Evolutionary conservation across 2,329 filamentous ascomycete genomes (phyloP), one percentile per base, ranked within the genome.

Genomic region (Tolypocladium tundrense): DNA sequence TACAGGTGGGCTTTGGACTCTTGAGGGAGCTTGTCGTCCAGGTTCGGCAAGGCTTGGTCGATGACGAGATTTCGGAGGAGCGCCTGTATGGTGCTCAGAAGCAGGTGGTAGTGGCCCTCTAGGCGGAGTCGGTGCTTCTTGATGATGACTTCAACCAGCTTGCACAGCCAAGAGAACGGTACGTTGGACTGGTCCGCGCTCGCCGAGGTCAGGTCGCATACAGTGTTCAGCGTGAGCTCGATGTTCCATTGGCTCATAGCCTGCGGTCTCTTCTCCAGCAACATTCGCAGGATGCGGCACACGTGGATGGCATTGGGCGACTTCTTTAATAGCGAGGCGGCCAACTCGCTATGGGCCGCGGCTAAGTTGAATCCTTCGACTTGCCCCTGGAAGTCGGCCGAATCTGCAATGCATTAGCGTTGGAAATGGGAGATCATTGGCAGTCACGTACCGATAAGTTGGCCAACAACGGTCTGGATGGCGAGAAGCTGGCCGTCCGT

Each of bases 51-150:
- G 62, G 60, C 35, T 58, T 70, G 66, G n/a, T 63, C 62, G 2
- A 72, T 64, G 40, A 86, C 72, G 21, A 87, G 76, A 41, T 76
- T 75, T 27, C 72, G 71, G 41, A 87, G 75, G n/a, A 87, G 78
- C 4, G 77, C 70, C 63, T 85, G 80, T 59, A 87, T 71, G 2
- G 77, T 70, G 41, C 76, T 70, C 53, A 85, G 70, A 6, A 86
- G 73, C 51, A 86, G 71, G 64, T 85, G 84, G 63, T 84, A 83
- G 61, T 84, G 84, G 2, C 83, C 83, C 63, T 85, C 79, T 1
- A 87, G 73, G 11, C 84, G 82, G 50, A 83, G 74, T 5, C 84
- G 75, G 67, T 87, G 82, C 53, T 82, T 80, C 65, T 79, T 79
- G 66, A 87, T 79, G 42, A 87, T 71, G 27, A 75, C 71, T 57